Conservation (phyloP, 805 yeast genomes). For the Candida parachauliodes region DNA sequence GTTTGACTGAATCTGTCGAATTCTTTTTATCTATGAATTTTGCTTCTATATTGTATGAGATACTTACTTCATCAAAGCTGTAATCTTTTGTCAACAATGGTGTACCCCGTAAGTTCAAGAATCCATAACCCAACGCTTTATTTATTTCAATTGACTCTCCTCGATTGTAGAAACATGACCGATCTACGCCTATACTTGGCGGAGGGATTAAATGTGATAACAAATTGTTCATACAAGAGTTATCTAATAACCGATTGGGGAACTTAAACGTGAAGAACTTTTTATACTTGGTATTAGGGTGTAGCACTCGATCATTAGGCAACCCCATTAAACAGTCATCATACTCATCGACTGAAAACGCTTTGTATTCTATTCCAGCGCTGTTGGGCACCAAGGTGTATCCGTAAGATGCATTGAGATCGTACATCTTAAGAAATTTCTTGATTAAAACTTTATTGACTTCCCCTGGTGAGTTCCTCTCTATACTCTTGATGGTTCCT, state of each 20-base stretch:
- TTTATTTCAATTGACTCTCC: slow-evolving; percentile 33
- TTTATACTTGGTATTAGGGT: slow-evolving; percentile 49
- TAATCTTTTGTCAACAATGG: slow-evolving; percentile 52
- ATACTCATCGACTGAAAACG: slow-evolving; percentile 38
- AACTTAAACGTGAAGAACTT: slow-evolving; percentile 58
- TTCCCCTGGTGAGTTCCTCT: slow-evolving; percentile 16
- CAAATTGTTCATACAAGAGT: slow-evolving; percentile 44
- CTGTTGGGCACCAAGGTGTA: slow-evolving; percentile 48
- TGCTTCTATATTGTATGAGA: slow-evolving; percentile 53
- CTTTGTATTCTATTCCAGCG: slow-evolving; percentile 45
- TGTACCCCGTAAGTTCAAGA: slow-evolving; percentile 45
- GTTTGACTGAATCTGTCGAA: slow-evolving; percentile 28
- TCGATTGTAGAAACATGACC: slow-evolving; percentile 31
- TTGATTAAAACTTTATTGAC: slow-evolving; percentile 34
- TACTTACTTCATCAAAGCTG: slow-evolving; percentile 40
- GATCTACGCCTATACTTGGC: slow-evolving; percentile 40
- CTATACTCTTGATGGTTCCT: slow-evolving; percentile 40
- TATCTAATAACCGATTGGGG: slow-evolving; percentile 52
- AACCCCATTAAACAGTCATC: slow-evolving; percentile 52
- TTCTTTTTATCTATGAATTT: slow-evolving; percentile 46
- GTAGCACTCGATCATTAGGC: slow-evolving; percentile 45
- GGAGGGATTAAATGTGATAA: slow-evolving; percentile 40
- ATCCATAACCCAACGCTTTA: slow-evolving; percentile 53
- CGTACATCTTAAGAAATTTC: slow-evolving; percentile 58
- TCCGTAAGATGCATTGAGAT: slow-evolving; percentile 54